Percentiles rank a stretch among this genome's conserved stretches.
phyloP scores from a whole-genome alignment of 2,329 filamentous ascomycete species.

The Fusarium mangiferae region DNA sequence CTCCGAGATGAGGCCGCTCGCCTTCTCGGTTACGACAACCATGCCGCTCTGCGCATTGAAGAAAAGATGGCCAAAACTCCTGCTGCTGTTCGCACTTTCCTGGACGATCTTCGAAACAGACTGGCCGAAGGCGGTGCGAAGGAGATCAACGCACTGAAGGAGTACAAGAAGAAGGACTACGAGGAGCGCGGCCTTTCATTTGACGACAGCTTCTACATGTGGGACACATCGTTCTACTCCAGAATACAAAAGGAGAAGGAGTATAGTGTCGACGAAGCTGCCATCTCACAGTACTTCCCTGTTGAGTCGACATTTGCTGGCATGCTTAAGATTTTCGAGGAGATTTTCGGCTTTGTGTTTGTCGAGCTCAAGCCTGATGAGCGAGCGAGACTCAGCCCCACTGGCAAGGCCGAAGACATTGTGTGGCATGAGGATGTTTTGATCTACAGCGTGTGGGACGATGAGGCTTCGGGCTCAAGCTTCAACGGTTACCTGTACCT shows the following conservation, averaged over 20 bases:
- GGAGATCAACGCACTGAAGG: constrained; percentile 76
- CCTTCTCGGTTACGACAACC: constrained; percentile 79
- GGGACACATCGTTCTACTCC: constrained; percentile 85
- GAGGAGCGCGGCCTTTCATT: constrained; percentile 66
- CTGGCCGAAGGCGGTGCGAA: constrained; percentile 75
- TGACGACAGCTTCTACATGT: constrained; percentile 81
- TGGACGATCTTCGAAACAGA: constrained; percentile 74
- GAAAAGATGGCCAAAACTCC: constrained; percentile 88
- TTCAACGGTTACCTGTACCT: constrained; percentile 88
- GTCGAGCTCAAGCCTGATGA: constrained; percentile 76
- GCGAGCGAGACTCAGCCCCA: constrained; percentile 71
- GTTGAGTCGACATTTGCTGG: constrained; percentile 76
- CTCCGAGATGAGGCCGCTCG: constrained; percentile 83
- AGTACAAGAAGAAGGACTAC: constrained; percentile 77
- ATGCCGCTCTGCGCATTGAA: constrained; percentile 80
- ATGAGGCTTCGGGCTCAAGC: constrained; percentile 73
- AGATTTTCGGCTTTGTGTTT: constrained; percentile 83
- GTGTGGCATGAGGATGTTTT: constrained; percentile 87
- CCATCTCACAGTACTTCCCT: constrained; percentile 87
- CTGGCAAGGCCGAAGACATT: constrained; percentile 76
- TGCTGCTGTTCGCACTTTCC: constrained; percentile 76
- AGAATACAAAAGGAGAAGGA: constrained; percentile 83
- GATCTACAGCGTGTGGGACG: constrained; percentile 85
- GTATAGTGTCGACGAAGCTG: constrained; percentile 81
- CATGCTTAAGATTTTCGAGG: constrained; percentile 86